A percentile compares a stretch with the other conserved stretches of the same genome.
These are phyloP conservation scores for Viola odorata DNA, from an alignment of 345 rosid species.

Conservation along the genomic window DNA sequence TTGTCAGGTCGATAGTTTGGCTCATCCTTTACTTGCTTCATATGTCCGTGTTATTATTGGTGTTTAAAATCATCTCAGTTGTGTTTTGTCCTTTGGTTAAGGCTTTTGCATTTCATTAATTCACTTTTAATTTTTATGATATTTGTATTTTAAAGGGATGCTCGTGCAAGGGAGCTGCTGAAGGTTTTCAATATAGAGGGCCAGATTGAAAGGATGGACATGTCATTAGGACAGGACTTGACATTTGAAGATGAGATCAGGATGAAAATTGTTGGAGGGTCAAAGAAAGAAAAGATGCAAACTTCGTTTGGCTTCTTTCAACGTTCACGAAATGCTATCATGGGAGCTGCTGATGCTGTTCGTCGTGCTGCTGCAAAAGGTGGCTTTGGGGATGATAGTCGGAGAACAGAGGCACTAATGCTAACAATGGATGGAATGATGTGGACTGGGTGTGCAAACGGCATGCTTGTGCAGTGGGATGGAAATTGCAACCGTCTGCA, in stretches of 20 bases:
- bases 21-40: too few relatives aligned
- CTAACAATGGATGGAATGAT: conserved; percentile 72
- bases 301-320: conserved; percentile 75
- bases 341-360: conserved; percentile 99
- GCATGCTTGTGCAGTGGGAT: conserved; percentile 86
- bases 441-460: conserved; percentile 90
- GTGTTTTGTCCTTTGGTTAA: too few relatives aligned
- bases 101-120: neutral
- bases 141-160: conserved; percentile 59
- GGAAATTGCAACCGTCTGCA: conserved; percentile 75
- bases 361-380: conserved; percentile 91
- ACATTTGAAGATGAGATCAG: conserved; percentile 65
- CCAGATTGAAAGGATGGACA: conserved; percentile 71
- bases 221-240: conserved; percentile 23
- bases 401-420: conserved; percentile 80
- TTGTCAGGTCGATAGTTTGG: too few relatives aligned
- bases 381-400: conserved; percentile 65
- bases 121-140: neutral
- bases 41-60: too few relatives aligned
- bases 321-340: conserved; percentile 94
- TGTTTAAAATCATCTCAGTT: too few relatives aligned
- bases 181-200: conserved; percentile 89
- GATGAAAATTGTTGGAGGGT: conserved; percentile 53
- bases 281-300: conserved; percentile 70
- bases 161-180: conserved; percentile 80